phyloP scores from a whole-genome alignment of 2,329 filamentous ascomycete genomes.

The Alternaria sp. region DNA sequence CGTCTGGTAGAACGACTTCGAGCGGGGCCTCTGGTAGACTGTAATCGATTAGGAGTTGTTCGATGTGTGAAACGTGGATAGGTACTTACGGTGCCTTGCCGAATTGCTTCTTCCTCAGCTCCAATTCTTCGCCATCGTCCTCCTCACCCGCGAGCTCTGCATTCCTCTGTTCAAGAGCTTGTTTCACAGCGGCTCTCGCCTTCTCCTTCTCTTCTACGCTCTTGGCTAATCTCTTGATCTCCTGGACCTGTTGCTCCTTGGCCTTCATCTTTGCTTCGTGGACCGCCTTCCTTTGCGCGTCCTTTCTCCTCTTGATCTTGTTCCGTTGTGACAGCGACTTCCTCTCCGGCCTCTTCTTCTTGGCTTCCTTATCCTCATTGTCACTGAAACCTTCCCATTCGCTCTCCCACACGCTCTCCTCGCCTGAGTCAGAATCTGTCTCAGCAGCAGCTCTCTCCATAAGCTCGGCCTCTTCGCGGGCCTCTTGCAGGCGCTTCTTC shows the following conservation, averaged over 20 bases:
- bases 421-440: constrained; percentile 77
- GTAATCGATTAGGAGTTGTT: constrained; percentile 19
- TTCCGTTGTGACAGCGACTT: constrained; percentile 90
- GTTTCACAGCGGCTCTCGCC: constrained; percentile 36
- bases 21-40: constrained; percentile 71
- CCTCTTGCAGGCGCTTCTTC: constrained; percentile 71
- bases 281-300: constrained; percentile 76
- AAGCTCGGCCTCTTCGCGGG: constrained; percentile 70
- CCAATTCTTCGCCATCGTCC: constrained; percentile 48
- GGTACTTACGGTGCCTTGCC: constrained; percentile 63
- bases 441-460: constrained; percentile 74
- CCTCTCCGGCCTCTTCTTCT: constrained; percentile 77
- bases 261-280: constrained; percentile 78
- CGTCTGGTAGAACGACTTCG: constrained; percentile 58
- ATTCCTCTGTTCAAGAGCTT: constrained; percentile 34
- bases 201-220: constrained; percentile 67
- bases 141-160: constrained; percentile 34
- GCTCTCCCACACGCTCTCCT: constrained; percentile 94
- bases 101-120: constrained; percentile 72
- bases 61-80: background rate
- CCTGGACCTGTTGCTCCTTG: constrained; percentile 72
- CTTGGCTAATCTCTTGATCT: constrained; percentile 73
- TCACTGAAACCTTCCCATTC: constrained; percentile 67
- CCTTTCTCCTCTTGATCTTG: constrained; percentile 85
- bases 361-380: constrained; percentile 62